Base-by-base conservation (phyloP, 202 grass and related monocot species). In the Zizania palustris region DNA sequence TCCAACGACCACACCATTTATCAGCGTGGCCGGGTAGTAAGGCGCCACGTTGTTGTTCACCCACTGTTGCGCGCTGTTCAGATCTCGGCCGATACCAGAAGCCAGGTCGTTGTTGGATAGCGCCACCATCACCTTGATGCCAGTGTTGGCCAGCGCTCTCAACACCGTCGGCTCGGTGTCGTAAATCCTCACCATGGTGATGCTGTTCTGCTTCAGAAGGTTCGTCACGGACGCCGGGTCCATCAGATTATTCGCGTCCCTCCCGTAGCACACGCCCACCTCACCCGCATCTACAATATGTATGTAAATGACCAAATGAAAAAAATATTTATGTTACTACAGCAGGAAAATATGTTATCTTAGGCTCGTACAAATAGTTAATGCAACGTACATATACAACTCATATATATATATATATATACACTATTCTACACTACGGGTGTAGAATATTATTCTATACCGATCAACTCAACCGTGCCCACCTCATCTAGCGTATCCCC, bases 221-320 rank as follows among this genome's bases (percentile, higher is more conserved):
- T 77, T 65, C 33, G 80, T 85, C 39, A 92, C 93, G 16, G 66
- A 73, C 0, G 78, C 21, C n/a, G 79, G 53, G 7, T 82, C 49
- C 11, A 80, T 85, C 41, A 92, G 85, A 60, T 90, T 56, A 69
- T 80, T 72, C 13, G 76, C 89, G n/a, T 82, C 16, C 50, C 69
- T 78, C 5, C 93, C 93, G 7, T 92, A 97, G 87, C 83, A 84
- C 15, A 93, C 90, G 2, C 93, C 93, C 7, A 96, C 50, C 22
- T 67, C 63, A 3, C 90, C 85, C 3, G 72, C 90, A 16, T 92
- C 85, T 90, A 35, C 76, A 60, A 28, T 28, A 2, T 28, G 28
- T 28, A 28, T n/a, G n/a, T n/a, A n/a, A n/a, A 28, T 1, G 28
- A 28, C 28, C 28, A 28, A 28, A 1, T 28, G 28, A 28, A 28